Evolutionary conservation across 2,329 filamentous ascomycete genomes (phyloP).

Genomic region (Penicillium sp.): DNA sequence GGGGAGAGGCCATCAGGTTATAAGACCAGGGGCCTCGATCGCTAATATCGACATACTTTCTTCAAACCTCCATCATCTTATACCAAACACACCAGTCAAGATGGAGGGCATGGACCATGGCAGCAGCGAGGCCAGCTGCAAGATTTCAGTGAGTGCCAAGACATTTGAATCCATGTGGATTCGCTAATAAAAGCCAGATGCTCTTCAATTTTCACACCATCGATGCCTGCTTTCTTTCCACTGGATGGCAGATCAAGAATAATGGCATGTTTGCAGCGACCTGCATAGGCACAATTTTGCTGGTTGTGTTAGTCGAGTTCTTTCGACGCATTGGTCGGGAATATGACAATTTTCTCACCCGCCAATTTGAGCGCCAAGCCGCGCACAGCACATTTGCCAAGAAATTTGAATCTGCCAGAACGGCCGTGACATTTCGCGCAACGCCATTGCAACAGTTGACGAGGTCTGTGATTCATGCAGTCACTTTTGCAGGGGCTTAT

Average conservation of each 20-base stretch:
- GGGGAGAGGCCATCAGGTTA: slow-evolving; percentile 1
- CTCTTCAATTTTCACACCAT: slow-evolving; percentile 32
- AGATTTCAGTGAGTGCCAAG: slow-evolving; percentile 30
- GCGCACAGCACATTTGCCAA: slow-evolving; percentile 11
- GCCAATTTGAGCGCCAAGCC: slow-evolving; percentile 23
- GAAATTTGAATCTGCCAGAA: background rate
- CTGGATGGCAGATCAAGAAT: slow-evolving; percentile 20
- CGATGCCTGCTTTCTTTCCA: slow-evolving; percentile 26
- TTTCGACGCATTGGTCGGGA: slow-evolving; percentile 17
- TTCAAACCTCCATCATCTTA: background rate
- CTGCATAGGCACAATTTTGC: slow-evolving; percentile 17
- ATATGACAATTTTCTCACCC: slow-evolving; percentile 18
- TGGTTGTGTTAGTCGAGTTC: slow-evolving; percentile 16
- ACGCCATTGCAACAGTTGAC: slow-evolving; percentile 18
- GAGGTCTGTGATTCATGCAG: slow-evolving; percentile 15
- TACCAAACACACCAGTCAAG: background rate
- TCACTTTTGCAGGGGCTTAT: slow-evolving; percentile 20
- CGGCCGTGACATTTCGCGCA: slow-evolving; percentile 14
- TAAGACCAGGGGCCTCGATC: background rate
- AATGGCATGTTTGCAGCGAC: slow-evolving; percentile 22
- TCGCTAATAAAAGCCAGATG: slow-evolving; percentile 21
- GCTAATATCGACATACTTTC: background rate
- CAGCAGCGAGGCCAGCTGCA: slow-evolving; percentile 19
- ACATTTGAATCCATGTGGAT: background rate
- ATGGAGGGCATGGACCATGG: slow-evolving; percentile 23